A percentile compares a stretch with the other conserved stretches of the same genome.
phyloP scores from a whole-genome alignment of 2,329 filamentous ascomycete genomes.

The Fusarium sp. region DNA sequence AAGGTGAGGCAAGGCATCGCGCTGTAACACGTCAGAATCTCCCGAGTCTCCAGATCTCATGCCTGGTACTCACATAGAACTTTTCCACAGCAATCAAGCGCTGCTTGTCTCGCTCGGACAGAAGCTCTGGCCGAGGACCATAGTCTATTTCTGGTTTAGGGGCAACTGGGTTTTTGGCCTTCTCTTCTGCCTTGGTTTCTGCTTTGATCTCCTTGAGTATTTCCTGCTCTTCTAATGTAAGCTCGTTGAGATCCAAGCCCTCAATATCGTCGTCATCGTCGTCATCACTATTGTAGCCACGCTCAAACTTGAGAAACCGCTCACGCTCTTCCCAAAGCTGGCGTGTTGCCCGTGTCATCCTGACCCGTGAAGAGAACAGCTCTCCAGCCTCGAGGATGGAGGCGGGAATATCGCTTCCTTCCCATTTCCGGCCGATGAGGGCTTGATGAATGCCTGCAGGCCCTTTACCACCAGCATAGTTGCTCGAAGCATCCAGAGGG shows the following conservation, averaged over 20 bases:
- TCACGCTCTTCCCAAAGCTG: constrained; percentile 97
- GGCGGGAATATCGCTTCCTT: constrained; percentile 92
- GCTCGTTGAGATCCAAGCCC: constrained; percentile 61
- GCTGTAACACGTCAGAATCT: constrained; percentile 58
- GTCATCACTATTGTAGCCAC: constrained; percentile 79
- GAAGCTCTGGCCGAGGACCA: constrained; percentile 61
- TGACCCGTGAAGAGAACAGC: constrained; percentile 88
- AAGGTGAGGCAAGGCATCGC: constrained; percentile 81
- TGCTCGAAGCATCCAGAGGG: constrained; percentile 88
- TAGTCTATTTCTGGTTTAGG: constrained; percentile 52
- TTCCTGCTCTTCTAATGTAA: constrained; percentile 56
- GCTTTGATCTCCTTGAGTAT: constrained; percentile 57
- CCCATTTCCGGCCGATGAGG: constrained; percentile 87
- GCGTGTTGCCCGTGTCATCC: constrained; percentile 90
- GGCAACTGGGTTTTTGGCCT: constrained; percentile 30
- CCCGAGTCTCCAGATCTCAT: background rate
- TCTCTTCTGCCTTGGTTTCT: constrained; percentile 51
- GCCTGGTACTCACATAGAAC: constrained; percentile 79
- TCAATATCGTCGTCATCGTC: constrained; percentile 62
- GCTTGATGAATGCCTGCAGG: constrained; percentile 82
- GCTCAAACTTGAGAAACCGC: constrained; percentile 88
- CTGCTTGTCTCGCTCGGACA: constrained; percentile 69
- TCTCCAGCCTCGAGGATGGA: constrained; percentile 96
- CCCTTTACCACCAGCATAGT: constrained; percentile 90
- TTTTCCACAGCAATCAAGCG: constrained; percentile 80